A percentile compares a stretch with the other conserved stretches of the same genome.
Evolutionary conservation across 768 basidiomycete species (phyloP).

Genomic region (Coprinopsis sp.): DNA sequence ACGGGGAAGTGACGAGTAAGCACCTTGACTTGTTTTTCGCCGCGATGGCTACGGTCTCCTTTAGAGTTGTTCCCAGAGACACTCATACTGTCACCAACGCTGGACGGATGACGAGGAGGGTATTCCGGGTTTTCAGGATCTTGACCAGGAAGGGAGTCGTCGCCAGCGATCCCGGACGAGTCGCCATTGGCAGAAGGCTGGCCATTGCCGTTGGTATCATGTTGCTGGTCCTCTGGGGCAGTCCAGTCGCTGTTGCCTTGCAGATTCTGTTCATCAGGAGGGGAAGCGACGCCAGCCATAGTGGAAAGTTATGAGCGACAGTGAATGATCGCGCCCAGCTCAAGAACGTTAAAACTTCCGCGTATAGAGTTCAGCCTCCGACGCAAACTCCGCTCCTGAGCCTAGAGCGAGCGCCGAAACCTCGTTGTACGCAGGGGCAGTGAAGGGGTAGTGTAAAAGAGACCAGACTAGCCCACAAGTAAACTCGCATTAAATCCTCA

Average conservation of each 20-base stretch:
- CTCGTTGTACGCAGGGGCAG: no score
- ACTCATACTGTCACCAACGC: conserved; percentile 39
- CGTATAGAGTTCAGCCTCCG: conserved; percentile 16
- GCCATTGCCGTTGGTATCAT: conserved; percentile 37
- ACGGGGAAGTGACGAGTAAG: conserved; percentile 55
- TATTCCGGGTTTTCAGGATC: conserved; percentile 49
- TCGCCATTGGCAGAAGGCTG: conserved; percentile 42
- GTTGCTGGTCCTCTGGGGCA: conserved; percentile 43
- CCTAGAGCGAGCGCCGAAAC: no score
- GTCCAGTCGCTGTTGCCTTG: conserved; percentile 48
- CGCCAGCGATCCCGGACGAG: conserved; percentile 44
- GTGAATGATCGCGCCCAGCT: neutral
- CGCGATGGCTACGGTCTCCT: conserved; percentile 48
- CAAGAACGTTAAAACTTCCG: conserved; percentile 1
- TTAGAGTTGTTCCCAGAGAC: conserved; percentile 34
- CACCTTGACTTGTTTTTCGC: conserved; percentile 82
- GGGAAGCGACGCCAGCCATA: conserved; percentile 30
- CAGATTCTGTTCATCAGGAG: conserved; percentile 27
- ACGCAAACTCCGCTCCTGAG: no score
- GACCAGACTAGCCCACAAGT: no score
- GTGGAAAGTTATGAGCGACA: conserved; percentile 3
- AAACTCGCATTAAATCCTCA: no score
- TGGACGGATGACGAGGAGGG: conserved; percentile 46
- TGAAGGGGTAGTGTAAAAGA: no score
- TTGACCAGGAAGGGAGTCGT: conserved; percentile 41